Evolutionary conservation across 495 filamentous ascomycete species (phyloP).

Genomic region (Trichoderma parareesei): DNA sequence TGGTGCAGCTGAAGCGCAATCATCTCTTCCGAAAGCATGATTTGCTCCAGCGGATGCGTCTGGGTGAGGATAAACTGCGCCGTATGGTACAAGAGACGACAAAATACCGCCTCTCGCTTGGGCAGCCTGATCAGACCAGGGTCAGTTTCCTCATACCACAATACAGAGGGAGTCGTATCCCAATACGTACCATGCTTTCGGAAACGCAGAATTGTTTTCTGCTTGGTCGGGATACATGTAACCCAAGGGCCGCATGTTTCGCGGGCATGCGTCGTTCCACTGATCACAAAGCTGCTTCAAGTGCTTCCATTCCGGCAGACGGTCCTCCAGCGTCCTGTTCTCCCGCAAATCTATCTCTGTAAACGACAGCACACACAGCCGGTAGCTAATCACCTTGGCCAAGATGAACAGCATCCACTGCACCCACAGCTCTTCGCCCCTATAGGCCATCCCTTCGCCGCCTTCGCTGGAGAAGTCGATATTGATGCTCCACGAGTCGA

Average conservation of each 20-base stretch:
- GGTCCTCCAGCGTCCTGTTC: conserved; percentile 41
- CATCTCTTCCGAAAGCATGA: conserved; percentile 56
- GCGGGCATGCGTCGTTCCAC: conserved; percentile 70
- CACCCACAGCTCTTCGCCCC: conserved; percentile 69
- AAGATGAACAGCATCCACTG: conserved; percentile 85
- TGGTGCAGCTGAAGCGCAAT: conserved; percentile 59
- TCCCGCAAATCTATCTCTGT: neutral
- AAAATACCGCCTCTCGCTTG: conserved; percentile 71
- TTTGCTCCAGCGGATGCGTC: conserved; percentile 54
- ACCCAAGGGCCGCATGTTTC: conserved; percentile 81
- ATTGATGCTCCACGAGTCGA: conserved; percentile 85
- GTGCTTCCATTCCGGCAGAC: conserved; percentile 67
- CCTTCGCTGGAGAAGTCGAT: conserved; percentile 53
- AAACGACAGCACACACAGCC: neutral
- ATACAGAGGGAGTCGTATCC: neutral
- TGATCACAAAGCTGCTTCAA: conserved; percentile 67
- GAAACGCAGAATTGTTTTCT: conserved; percentile 63
- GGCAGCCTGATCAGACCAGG: conserved; percentile 52
- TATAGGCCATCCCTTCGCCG: neutral
- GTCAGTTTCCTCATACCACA: neutral
- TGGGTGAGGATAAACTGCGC: conserved; percentile 73
- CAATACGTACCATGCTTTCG: conserved; percentile 68
- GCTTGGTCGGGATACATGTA: conserved; percentile 64
- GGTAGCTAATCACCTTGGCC: conserved; percentile 78
- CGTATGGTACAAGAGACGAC: conserved; percentile 86